phyloP scores from a whole-genome alignment of 768 basidiomycete genomes.

The Amanita rubescens region DNA sequence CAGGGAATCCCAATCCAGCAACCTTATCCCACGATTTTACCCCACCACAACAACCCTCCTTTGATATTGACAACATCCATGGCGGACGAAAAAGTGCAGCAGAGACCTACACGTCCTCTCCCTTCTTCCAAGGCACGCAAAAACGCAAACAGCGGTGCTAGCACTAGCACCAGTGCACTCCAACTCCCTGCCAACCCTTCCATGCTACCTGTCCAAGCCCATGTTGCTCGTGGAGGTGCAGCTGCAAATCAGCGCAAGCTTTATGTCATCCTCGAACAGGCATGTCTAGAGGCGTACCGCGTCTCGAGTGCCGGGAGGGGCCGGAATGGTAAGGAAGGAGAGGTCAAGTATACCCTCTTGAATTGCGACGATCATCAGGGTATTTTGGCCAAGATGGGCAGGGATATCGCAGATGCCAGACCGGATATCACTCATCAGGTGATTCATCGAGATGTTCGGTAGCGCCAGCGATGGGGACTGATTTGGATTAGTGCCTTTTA shows the following conservation, averaged over 20 bases:
- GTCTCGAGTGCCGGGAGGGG: conserved; percentile 52
- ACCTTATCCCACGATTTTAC: background rate
- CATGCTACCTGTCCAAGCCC: conserved; percentile 79
- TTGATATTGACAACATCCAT: background rate
- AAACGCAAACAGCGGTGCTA: conserved; percentile 34
- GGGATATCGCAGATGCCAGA: conserved; percentile 98
- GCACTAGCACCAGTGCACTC: conserved; percentile 29
- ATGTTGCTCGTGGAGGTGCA: conserved; percentile 53
- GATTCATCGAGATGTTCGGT: conserved; percentile 16
- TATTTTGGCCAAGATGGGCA: conserved; percentile 92
- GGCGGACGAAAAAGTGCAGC: background rate
- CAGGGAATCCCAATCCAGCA: background rate
- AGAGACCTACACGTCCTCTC: conserved; percentile 56
- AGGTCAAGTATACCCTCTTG: conserved; percentile 92
- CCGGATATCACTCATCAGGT: conserved; percentile 99
- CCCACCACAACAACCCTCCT: background rate
- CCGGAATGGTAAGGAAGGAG: conserved; percentile 52
- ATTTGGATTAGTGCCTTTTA: conserved; percentile 66
- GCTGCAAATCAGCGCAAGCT: conserved; percentile 56
- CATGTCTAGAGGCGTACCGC: conserved; percentile 93
- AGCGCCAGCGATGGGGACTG: conserved; percentile 6
- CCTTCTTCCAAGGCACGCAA: conserved; percentile 49
- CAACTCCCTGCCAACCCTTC: conserved; percentile 57
- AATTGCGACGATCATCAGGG: conserved; percentile 99
- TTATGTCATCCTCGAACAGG: conserved; percentile 88